Evolutionary conservation across 495 filamentous ascomycete species (phyloP).

Genomic region (Aspergillus biplanus): DNA sequence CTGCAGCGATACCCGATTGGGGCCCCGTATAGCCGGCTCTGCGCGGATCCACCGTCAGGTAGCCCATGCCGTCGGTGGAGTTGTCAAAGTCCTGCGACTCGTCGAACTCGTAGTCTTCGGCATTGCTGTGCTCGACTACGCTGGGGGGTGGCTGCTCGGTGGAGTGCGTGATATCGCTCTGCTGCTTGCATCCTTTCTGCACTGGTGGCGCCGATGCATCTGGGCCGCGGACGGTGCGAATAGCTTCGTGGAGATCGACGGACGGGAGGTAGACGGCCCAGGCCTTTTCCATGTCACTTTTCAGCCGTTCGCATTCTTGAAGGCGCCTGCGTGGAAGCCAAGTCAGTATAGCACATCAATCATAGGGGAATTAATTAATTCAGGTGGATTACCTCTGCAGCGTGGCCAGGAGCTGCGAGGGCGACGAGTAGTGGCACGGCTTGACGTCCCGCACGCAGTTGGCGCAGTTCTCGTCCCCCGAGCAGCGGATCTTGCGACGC

Average conservation of each 20-base stretch:
- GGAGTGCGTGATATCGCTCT: conserved; percentile 20
- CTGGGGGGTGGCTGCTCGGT: conserved; percentile 24
- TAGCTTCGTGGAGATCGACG: conserved; percentile 25
- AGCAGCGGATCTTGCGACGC: conserved; percentile 29
- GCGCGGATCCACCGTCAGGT: conserved; percentile 25
- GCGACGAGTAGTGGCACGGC: conserved; percentile 27
- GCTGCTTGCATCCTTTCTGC: neutral
- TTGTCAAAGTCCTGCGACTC: conserved; percentile 30
- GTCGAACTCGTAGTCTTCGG: conserved; percentile 30
- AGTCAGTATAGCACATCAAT: too few relatives aligned
- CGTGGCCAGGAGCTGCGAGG: conserved; percentile 19
- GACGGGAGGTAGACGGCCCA: conserved; percentile 25
- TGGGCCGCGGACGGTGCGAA: conserved; percentile 17
- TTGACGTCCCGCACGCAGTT: conserved; percentile 26
- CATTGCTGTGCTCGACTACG: conserved; percentile 26
- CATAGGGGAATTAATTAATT: neutral
- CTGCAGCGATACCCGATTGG: conserved; percentile 26
- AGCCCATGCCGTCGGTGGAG: conserved; percentile 28
- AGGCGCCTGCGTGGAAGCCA: conserved; percentile 13
- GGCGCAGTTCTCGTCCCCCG: conserved; percentile 26
- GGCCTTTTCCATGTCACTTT: conserved; percentile 21
- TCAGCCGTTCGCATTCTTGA: conserved; percentile 19
- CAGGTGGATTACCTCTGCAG: conserved; percentile 19
- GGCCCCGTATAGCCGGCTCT: conserved; percentile 29
- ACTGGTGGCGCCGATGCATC: neutral